Evolutionary conservation across 352 stramenopile species (phyloP), one percentile per base, ranked within the genome.

Genomic region (Globisporangium megalacanthum): DNA sequence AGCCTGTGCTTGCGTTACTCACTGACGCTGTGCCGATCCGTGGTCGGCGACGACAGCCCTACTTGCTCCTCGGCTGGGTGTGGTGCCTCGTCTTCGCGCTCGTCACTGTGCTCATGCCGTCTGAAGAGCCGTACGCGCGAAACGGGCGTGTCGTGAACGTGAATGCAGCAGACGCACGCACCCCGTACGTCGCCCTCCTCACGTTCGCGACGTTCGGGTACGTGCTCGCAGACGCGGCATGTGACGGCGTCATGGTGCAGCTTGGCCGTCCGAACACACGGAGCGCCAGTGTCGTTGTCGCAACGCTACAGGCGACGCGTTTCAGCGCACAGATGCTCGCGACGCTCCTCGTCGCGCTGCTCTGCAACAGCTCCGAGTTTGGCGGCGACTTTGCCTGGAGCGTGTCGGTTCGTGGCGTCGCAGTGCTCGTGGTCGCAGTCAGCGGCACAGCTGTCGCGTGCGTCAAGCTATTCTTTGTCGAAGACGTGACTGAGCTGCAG

Each of bases 311-410:
- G 25, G 68, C 67, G 29, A 65, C 64, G 14, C 61, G 73, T 9
- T 83, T 75, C 61, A 8, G 64, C 2, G 69, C 64, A 6, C 68
- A 85, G 37, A 76, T 72, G 29, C 36, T 68, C 1, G 62, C 68
- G 65, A 77, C 65, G 48, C 72, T 85, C 39, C 52, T 88, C 8
- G 59, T 74, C 3, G 60, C 71, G 3, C 56, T 89, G 39, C 67
- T 87, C 19, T 86, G 76, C 68, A 86, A 82, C 42, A 78, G 70
- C 51, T 52, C 64, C 31, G 64, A 60, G 0, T 88, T 83, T 47
- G 79, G 75, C 36, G 79, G 79, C 0, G 62, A 56, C 10, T 89
- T 88, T 29, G 70, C 9, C 3, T 88, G 73, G 73, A 65, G 64
- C 7, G 61, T 65, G 42, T 72, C 75, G 0, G 51, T 83, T 14